Base-by-base conservation (phyloP, 108 stramenopile genomes). In the Nitzschia sp. region DNA sequence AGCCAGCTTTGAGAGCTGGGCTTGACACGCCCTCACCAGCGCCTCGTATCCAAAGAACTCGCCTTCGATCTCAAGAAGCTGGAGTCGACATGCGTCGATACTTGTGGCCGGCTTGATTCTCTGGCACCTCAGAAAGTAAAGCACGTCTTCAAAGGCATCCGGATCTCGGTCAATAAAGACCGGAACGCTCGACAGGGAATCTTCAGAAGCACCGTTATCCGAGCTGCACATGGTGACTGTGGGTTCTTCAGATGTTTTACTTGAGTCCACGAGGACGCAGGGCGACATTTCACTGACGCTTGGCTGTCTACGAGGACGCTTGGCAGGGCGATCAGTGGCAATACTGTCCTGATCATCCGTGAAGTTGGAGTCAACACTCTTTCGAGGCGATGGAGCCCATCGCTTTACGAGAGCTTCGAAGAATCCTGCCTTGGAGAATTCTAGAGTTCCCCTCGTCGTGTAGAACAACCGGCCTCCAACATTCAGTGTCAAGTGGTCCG, bases 361-460 rank as follows among this genome's bases (percentile, higher is more conserved):
- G 13, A 13, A 13, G 13, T 13, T 9, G 13, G 38, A 42, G 13
- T 6, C 13, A 13, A 42, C 38, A 42, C 38, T 42, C 38, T 9
- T 9, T n/a, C n/a, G n/a, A n/a, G n/a, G n/a, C 6, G 38, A 42
- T 9, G 38, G 38, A 19, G 11, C 21, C 49, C 49, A 51, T 51
- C 49, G 13, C n/a, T 5, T 21, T 19, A 51, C 11, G 21, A 51
- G 13, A 19, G 49, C 49, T 51, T 51, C 49, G n/a, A 51, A 51
- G 49, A 51, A 51, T 51, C 49, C 49, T 51, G 49, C 49, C 49
- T 51, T 51, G 17, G 49, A 51, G 21, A 51, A 51, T 19, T 51
- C 49, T 19, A 51, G 21, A 8, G 49, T 51, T 4, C 49, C 49
- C 21, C 49, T 51, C 21, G 49, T 51, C 21, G 49, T 51, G 21